Evolutionary conservation across 371 early-diverging fungal species (phyloP).

Genomic region (Mucor sp.): DNA sequence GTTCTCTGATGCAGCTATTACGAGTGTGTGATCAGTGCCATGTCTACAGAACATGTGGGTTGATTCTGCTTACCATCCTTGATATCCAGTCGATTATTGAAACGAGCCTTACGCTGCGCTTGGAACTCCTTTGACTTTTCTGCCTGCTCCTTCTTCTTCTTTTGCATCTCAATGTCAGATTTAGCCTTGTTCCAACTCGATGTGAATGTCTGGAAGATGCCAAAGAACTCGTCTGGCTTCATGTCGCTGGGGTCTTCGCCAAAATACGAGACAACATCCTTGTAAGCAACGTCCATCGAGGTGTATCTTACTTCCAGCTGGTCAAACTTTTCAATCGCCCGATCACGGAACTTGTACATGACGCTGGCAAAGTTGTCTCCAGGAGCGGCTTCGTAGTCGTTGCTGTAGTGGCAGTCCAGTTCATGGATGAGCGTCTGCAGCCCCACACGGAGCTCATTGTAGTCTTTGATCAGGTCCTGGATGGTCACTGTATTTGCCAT

Average conservation of each 20-base stretch:
- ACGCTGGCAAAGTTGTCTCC: conserved; percentile 43
- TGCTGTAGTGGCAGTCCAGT: conserved; percentile 43
- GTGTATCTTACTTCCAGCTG: conserved; percentile 54
- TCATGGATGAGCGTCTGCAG: conserved; percentile 53
- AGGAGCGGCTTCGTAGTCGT: conserved; percentile 26
- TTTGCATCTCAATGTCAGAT: conserved; percentile 33
- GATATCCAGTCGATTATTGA: conserved; percentile 38
- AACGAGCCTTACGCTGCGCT: conserved; percentile 48
- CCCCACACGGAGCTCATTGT: conserved; percentile 64
- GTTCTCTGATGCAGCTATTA: conserved; percentile 25
- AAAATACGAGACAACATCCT: conserved; percentile 71
- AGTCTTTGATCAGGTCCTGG: conserved; percentile 59
- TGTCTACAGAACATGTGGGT: background rate
- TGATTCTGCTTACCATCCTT: conserved; percentile 33
- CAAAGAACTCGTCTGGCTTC: conserved; percentile 91
- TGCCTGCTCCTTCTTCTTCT: conserved; percentile 41
- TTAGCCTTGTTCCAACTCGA: conserved; percentile 67
- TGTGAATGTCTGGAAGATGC: conserved; percentile 81
- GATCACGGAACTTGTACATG: conserved; percentile 56
- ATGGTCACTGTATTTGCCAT: conserved; percentile 47
- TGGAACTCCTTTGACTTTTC: conserved; percentile 43
- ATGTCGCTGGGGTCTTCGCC: conserved; percentile 82
- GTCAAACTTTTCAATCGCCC: conserved; percentile 49
- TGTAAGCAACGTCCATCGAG: conserved; percentile 68
- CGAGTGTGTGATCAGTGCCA: too few species aligned